phyloP scores from a whole-genome alignment of 2,329 filamentous ascomycete species.

The Talaromyces sp. region DNA sequence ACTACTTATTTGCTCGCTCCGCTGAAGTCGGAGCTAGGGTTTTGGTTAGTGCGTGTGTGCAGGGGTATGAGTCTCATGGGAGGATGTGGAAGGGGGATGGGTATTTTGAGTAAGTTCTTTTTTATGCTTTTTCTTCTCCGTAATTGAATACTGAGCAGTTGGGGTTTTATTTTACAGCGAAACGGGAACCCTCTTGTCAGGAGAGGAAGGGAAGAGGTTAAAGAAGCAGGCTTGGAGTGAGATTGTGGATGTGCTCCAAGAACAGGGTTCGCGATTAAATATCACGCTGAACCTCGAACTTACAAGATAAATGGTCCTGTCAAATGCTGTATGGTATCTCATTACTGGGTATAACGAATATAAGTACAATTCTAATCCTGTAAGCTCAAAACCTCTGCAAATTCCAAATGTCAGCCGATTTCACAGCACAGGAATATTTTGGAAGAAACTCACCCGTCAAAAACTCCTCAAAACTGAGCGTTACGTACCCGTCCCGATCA shows the following conservation, averaged over 20 bases:
- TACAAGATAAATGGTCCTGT: not conserved
- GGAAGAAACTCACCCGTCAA: slow-evolving; percentile 50
- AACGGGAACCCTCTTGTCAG: slow-evolving; percentile 27
- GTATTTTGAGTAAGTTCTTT: slow-evolving; percentile 25
- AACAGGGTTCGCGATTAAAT: slow-evolving; percentile 21
- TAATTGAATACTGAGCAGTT: not conserved
- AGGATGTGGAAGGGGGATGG: slow-evolving; percentile 12
- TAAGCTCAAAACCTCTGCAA: slow-evolving; percentile 31
- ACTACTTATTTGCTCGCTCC: slow-evolving; percentile 37
- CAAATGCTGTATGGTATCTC: slow-evolving; percentile 9
- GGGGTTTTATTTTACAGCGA: slow-evolving; percentile 1
- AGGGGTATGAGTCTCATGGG: slow-evolving; percentile 41
- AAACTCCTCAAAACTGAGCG: slow-evolving; percentile 76
- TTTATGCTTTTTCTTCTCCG: no score
- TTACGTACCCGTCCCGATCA: slow-evolving; percentile 90
- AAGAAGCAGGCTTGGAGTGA: slow-evolving; percentile 40
- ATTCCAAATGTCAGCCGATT: slow-evolving; percentile 8
- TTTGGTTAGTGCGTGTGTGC: slow-evolving; percentile 38
- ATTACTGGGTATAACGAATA: slow-evolving; percentile 4
- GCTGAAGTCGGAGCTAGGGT: slow-evolving; percentile 42
- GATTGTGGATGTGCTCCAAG: slow-evolving; percentile 31
- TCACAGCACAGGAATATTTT: not conserved
- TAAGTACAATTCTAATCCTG: slow-evolving; percentile 27
- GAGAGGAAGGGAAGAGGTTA: slow-evolving; percentile 31
- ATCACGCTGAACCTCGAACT: not conserved